phyloP scores from a whole-genome alignment of 768 basidiomycete genomes.

The Lactarius tabidus region DNA sequence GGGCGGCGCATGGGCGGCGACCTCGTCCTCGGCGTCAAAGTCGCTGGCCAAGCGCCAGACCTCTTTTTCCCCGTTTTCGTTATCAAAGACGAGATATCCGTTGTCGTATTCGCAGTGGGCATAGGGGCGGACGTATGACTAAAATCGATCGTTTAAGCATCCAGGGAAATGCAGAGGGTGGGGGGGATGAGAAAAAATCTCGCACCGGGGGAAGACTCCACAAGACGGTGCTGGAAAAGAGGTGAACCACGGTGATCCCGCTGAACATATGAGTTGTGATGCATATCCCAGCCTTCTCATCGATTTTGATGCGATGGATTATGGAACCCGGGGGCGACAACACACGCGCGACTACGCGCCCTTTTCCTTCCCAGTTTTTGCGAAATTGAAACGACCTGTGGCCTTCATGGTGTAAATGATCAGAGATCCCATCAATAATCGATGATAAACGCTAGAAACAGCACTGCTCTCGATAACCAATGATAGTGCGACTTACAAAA shows the following conservation, averaged over 20 bases:
- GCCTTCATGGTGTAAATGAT: constrained; percentile 36
- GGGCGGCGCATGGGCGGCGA: background rate
- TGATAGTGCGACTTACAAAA: constrained; percentile 27
- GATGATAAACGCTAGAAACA: background rate
- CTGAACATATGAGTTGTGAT: constrained; percentile 54
- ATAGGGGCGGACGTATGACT: constrained; percentile 49
- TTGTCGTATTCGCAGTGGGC: constrained; percentile 73
- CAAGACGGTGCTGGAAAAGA: constrained; percentile 44
- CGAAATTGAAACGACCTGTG: constrained; percentile 42
- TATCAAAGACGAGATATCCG: constrained; percentile 71
- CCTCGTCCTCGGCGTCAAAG: constrained; percentile 9
- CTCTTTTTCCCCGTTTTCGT: constrained; percentile 53
- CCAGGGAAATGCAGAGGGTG: background rate
- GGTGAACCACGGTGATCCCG: constrained; percentile 55
- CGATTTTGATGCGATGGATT: constrained; percentile 76
- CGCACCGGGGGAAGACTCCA: constrained; percentile 61
- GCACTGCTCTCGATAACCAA: background rate
- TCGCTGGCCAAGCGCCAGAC: constrained; percentile 57
- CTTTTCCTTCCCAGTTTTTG: constrained; percentile 53
- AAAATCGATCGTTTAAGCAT: constrained; percentile 4
- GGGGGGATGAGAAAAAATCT: background rate
- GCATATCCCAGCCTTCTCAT: constrained; percentile 55
- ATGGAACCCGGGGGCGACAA: constrained; percentile 34
- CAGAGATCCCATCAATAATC: background rate
- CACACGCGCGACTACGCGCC: constrained; percentile 38